Evolutionary conservation across 2,329 filamentous ascomycete genomes (phyloP).

Genomic region (Fusarium buharicum): DNA sequence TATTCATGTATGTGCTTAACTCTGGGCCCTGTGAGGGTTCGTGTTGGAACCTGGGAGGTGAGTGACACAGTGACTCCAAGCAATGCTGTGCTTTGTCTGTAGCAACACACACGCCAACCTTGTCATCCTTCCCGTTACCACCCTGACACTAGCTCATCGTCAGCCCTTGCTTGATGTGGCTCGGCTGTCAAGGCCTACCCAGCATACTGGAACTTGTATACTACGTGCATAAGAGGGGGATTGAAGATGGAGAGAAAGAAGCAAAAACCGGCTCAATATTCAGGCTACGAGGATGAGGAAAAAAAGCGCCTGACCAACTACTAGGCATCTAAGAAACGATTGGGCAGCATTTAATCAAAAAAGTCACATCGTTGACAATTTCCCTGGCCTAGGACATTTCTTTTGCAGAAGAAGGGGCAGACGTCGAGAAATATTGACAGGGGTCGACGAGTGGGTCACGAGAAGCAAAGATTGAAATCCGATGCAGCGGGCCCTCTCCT

Average conservation of each 20-base stretch:
- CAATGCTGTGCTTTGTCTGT: conserved; percentile 16
- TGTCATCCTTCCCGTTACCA: conserved; percentile 28
- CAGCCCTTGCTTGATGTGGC: conserved; percentile 30
- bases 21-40: background rate
- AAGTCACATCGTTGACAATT: conserved; percentile 9
- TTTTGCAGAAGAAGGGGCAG: conserved; percentile 20
- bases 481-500: conserved; percentile 17
- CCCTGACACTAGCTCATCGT: conserved; percentile 27
- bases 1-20: no score
- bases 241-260: conserved; percentile 21
- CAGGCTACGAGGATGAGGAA: background rate
- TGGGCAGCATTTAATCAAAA: conserved; percentile 3
- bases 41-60: background rate
- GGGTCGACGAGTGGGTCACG: conserved; percentile 27
- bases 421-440: conserved; percentile 19
- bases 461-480: conserved; percentile 28
- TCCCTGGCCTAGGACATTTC: conserved; percentile 4
- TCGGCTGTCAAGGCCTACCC: conserved; percentile 18
- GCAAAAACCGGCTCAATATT: conserved; percentile 10
- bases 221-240: conserved; percentile 10
- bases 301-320: background rate
- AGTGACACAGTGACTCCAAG: conserved; percentile 12
- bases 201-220: conserved; percentile 27
- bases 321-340: background rate
- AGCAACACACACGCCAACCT: conserved; percentile 28